Evolutionary conservation across 129 eudicot species (phyloP), one percentile per base, ranked within the genome.

Genomic region (Flaveria robusta): DNA sequence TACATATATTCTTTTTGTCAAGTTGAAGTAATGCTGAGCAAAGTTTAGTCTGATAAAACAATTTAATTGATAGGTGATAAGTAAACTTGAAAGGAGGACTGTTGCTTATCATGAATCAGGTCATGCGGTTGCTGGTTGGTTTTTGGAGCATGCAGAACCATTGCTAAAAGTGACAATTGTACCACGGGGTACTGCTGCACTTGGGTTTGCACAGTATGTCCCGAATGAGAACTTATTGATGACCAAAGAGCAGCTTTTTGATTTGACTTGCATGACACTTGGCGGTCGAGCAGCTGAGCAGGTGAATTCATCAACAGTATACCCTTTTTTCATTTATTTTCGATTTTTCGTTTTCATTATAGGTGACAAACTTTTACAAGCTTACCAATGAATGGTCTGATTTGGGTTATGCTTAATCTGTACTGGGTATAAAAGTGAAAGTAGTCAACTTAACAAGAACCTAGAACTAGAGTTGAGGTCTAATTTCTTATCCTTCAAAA

Each of bases 21-120:
- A 29, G 68, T 29, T 31, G 41, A 14, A 63, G 22, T 27, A 27
- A 14, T 15, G 45, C 15, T 29, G 68, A 63, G 45, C 68, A 29
- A 14, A 0, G 7, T 63, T 27, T 63, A 63, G 45, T 29, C 7
- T 42, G 27, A 60, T 20, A 8, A 46, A 46, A 5, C 15, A 26
- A 60, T 68, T 16, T 34, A 13, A 69, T 66, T 29, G 82, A 71
- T 77, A 92, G 98, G 98, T 92, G 19, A 86, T 92, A 67, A 92
- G 96, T 87, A 90, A 88, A 84, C 49, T 80, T 68, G 98, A 92
- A 81, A 79, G 98, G 59, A 77, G 88, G 59, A 92, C 98, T 19
- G 98, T 92, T 73, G 98, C 98, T 19, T 92, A 92, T 76, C 98
- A 92, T 78, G 98, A 92, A 77, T 84, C 98, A 20, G 98, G 98